Evolutionary conservation across 345 rosid genomes (phyloP), one percentile per base, ranked within the genome.

Genomic region (Bruguiera parviflora): DNA sequence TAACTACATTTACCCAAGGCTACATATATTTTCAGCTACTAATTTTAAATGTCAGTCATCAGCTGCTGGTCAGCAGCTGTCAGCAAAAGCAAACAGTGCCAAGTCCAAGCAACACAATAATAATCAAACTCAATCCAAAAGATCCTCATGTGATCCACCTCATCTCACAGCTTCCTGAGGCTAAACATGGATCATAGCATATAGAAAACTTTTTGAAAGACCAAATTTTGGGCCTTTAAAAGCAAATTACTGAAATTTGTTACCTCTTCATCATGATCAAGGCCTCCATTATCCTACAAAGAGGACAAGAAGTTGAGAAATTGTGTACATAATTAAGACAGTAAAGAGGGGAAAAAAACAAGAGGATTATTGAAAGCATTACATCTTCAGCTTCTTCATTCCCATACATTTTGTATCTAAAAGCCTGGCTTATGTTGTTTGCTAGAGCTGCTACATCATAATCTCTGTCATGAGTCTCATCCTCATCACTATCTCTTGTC

Each of bases 361-460:
- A 27, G 27, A 1, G 28, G 18, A 32, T 24, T 43, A 46, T 52
- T 24, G 53, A 43, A 55, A 55, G 25, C 51, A 47, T 5, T 29
- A 67, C 57, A 49, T 90, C 97, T 85, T 91, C 97, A 61, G 83
- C 77, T 57, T 86, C 94, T 65, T 84, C 87, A 59, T 87, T 92
- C 82, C 91, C 98, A 64, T 95, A 92, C 53, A 87, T 90, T 79
- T 91, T 87, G 84, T 95, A 92, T 69, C 86, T 87, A 77, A 92
- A 90, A 76, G 97, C 92, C 79, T 95, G 94, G 73, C 83, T 95
- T 77, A 95, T 77, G 76, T 92, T 89, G 76, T 90, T 95, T 4
- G 99, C 96, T 62, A 95, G 84, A 76, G 96, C 94, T 49, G 96
- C 94, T 79, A 95, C 97, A 83, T 92, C 96, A 80, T 90, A 95